Conservation (phyloP, 768 basidiomycete species). For the Russula griseocarnosa region DNA sequence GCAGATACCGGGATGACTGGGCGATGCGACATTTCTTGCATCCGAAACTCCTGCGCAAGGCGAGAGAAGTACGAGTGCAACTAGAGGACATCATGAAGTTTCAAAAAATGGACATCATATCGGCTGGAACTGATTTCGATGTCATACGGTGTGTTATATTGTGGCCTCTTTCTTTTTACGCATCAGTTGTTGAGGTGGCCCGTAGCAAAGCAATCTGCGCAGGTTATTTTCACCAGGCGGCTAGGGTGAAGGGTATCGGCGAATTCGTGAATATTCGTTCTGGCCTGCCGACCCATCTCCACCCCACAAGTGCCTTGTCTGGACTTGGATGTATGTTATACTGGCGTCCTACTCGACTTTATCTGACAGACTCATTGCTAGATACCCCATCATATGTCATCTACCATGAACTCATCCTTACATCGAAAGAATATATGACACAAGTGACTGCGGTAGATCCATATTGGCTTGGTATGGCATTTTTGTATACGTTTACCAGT, state of each 20-base stretch:
- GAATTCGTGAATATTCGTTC: conserved; percentile 98
- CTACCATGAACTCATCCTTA: conserved; percentile 94
- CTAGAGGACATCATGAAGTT: conserved; percentile 99
- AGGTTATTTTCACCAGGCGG: conserved; percentile 99
- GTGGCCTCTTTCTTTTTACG: background rate
- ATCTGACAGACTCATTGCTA: conserved; percentile 33
- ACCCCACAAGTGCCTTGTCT: conserved; percentile 94
- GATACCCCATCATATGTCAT: conserved; percentile 96
- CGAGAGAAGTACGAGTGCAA: conserved; percentile 90
- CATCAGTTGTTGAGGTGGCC: background rate
- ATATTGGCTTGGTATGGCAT: conserved; percentile 81
- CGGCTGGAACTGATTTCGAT: conserved; percentile 94
- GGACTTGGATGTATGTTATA: conserved; percentile 80
- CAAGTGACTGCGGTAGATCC: conserved; percentile 98
- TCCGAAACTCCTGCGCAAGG: conserved; percentile 91
- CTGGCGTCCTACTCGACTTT: background rate
- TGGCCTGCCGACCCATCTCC: conserved; percentile 90
- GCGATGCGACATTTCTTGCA: conserved; percentile 92
- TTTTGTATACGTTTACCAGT: background rate
- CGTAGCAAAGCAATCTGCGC: conserved; percentile 91
- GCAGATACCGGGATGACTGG: conserved; percentile 91
- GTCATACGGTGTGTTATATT: conserved; percentile 62
- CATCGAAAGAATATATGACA: conserved; percentile 98
- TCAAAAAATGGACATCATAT: conserved; percentile 92
- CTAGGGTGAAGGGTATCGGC: conserved; percentile 96